Base-by-base conservation (phyloP, 2,329 filamentous ascomycete species). In the Mycosphaerelloides madeirae region DNA sequence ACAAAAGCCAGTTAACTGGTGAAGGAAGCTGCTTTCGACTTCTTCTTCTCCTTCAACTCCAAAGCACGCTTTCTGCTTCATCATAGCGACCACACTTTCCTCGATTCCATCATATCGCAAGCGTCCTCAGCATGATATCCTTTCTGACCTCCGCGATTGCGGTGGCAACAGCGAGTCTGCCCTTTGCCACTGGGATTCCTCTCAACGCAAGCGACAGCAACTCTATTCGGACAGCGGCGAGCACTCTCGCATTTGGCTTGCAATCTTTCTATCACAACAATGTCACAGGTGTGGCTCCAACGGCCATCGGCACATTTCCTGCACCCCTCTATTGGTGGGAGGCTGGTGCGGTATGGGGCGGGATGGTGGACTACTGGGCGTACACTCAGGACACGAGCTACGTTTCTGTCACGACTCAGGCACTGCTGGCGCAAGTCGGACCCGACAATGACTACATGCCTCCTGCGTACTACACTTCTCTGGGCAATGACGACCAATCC, bases 401-500 rank as follows among this genome's bases (percentile, higher is more conserved):
- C 54, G 66, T 71, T 44, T 54, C 61, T 31, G 62, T 64, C 16
- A 62, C 69, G 9, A 71, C 64, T 20, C 61, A 67, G 38, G 65
- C 62, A 68, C 66, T 71, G 66, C 66, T 64, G 14, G 59, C 64
- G 19, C 70, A 69, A 52, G 61, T 64, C 19, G 65, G 68, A 8
- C 65, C 67, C 1, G 56, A 67, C 33, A 67, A 69, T 42, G 63
- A 71, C 57, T 69, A 68, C 54, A 65, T 73, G 52, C 62, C 70
- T 29, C 60, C 59, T 1, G 60, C 61, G 3, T 65, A 68, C 49
- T 58, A 53, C 51, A 34, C 46, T 11, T 60, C 57, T 15, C 53
- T 65, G 11, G 68, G 68, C 11, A 79, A 78, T 52, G 75, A 79
- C 50, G 75, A 80, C 53, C 75, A 83, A 72, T 83, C 85, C 5